Base-by-base conservation (phyloP, 2,329 filamentous ascomycete species). In the Cercospora nicotianae region DNA sequence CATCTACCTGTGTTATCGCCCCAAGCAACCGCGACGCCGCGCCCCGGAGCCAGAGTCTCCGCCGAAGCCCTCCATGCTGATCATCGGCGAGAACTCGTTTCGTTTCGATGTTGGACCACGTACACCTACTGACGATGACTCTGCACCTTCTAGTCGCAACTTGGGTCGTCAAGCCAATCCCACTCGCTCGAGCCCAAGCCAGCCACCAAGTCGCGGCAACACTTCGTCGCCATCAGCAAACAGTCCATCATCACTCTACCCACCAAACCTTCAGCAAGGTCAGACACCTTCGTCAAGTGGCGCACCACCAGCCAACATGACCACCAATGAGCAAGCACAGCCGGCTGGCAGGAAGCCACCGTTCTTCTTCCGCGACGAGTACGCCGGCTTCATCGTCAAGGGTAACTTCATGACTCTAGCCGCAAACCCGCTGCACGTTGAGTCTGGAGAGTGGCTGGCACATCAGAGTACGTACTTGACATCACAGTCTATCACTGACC, bases 331-430 rank as follows among this genome's bases (percentile, higher is more conserved):
- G 74, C 85, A 75, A 82, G 84, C 77, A 55, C 72, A 75, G 31
- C 77, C 79, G 66, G 76, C 76, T 67, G 20, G 64, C 55, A 60
- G 59, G 48, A 72, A 68, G 51, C 61, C 51, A 48, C 91, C 91
- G 16, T 82, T 92, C 69, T 93, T 91, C 88, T 87, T 93, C 75
- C 90, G 91, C 76, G 86, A 90, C 65, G 83, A 88, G 69, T 91
- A 92, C 77, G 90, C 91, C 64, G 91, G 90, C 78, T 89, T 96
- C 76, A 96, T 97, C 72, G 94, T 97, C 76, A 96, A 94, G 83
- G 94, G 94, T 68, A 98, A 97, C 83, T 97, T 98, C 79, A 93
- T 97, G 90, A 97, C 94, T 10, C 82, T 98, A 68, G 96, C 94
- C 75, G 93, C 93, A 60, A 91, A 94, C 77, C 94, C 94, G 23